Evolutionary conservation across 768 basidiomycete genomes (phyloP).

Genomic region (Tremella fuciformis): DNA sequence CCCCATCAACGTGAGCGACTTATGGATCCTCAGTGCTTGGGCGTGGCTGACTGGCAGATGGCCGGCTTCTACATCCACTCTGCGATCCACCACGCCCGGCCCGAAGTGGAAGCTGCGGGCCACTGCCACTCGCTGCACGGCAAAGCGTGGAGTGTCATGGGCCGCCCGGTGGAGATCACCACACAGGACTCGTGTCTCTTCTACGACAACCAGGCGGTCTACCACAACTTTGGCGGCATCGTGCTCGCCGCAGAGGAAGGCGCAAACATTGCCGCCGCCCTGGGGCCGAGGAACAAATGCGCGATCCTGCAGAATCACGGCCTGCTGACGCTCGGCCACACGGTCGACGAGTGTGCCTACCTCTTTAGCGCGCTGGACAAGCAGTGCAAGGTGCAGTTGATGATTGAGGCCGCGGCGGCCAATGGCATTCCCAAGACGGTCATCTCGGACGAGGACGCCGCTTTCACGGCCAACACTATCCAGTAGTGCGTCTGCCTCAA

Average conservation of each 20-base stretch:
- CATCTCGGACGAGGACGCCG: constrained; percentile 29
- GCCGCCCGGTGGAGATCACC: constrained; percentile 33
- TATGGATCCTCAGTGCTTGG: background rate
- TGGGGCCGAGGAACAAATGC: constrained; percentile 37
- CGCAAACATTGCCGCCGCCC: constrained; percentile 54
- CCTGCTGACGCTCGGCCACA: constrained; percentile 39
- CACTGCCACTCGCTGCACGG: constrained; percentile 40
- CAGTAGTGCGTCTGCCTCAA: constrained; percentile 27
- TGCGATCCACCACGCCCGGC: constrained; percentile 50
- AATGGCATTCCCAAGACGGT: constrained; percentile 30
- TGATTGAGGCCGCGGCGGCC: constrained; percentile 36
- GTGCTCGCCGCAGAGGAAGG: constrained; percentile 57
- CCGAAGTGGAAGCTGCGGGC: constrained; percentile 35
- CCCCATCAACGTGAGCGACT: constrained; percentile 30
- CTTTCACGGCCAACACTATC: constrained; percentile 33
- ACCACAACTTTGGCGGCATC: constrained; percentile 59
- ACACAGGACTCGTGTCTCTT: constrained; percentile 39
- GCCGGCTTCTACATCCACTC: constrained; percentile 57
- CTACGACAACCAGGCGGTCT: constrained; percentile 43
- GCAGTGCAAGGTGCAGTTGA: constrained; percentile 36
- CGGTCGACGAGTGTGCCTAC: constrained; percentile 33
- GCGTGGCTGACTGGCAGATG: constrained; percentile 10
- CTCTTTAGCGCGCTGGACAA: constrained; percentile 38
- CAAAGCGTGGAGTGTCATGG: constrained; percentile 34
- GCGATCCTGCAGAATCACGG: constrained; percentile 48